Base-by-base conservation (phyloP, 495 filamentous ascomycete species). In the Penicillium argentinense region DNA sequence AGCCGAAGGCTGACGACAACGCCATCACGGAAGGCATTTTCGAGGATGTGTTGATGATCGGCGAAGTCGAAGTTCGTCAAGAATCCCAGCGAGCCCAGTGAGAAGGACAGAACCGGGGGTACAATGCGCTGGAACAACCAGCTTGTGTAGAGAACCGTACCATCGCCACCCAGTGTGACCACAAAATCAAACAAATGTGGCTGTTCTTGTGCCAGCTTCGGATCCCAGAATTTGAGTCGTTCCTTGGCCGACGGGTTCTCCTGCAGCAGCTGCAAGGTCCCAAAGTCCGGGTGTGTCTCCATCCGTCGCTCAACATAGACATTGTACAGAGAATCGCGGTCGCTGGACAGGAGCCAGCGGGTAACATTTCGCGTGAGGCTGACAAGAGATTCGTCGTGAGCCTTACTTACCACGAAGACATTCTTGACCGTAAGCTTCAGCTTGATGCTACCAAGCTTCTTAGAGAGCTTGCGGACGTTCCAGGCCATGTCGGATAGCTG, bases 111-210 rank as follows among this genome's bases (percentile, higher is more conserved):
- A 5, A 97, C 88, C 0, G 95, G 93, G 4, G 93, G 93, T 0
- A 97, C 92, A 42, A 97, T 84, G n/a, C 89, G 76, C 74, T 98
- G 93, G 64, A 98, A 98, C 23, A 98, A 74, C 92, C 95, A 98
- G 57, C 84, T 90, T 0, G 93, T 88, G 60, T 95, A 97, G 23
- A 98, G 73, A 23, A 98, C 92, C 0, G 93, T 98, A 11, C 93
- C 93, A 60, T 98, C 93, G 8, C 93, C 93, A n/a, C 93, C 93
- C 3, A 98, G 83, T 0, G 92, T 95, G 25, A 98, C 74, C 12
- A 93, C 85, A 57, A 98, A 91, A 66, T 98, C 93, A 59, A 97
- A 97, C 3, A 81, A 83, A 49, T 97, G 89, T 1, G 95, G 93
- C 38, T 83, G 74, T 18, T 80, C 77, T 34, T 74, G 71, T 41